These are phyloP conservation scores for Viola odorata DNA, from an alignment of 345 rosid genomes.

Conservation along the genomic window DNA sequence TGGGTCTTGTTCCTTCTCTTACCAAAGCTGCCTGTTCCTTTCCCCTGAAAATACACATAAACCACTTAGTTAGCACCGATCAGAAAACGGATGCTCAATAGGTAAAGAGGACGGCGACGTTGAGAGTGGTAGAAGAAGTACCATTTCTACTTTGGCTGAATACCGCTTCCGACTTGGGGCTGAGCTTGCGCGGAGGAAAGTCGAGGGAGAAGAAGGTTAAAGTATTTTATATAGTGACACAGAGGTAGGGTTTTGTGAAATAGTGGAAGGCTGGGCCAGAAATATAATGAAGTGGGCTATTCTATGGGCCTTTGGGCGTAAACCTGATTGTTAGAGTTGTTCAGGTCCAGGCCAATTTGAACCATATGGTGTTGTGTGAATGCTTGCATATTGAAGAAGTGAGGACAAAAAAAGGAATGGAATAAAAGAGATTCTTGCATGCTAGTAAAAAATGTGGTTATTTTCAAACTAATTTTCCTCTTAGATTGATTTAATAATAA, in stretches of 20 bases:
- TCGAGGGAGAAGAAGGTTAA: not conserved
- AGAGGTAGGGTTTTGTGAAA: not conserved
- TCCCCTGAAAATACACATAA: conserved; percentile 12
- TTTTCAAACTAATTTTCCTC: no score
- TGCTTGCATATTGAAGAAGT: no score
- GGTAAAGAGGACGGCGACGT: no score
- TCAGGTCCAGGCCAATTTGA: no score
- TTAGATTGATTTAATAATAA: no score
- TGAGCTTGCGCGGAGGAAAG: not conserved
- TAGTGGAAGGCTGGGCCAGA: not conserved
- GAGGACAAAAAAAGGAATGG: no score
- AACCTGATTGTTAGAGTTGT: no score
- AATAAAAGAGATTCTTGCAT: no score
- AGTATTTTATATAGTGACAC: not conserved
- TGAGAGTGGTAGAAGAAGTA: not conserved
- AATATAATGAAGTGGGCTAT: not conserved
- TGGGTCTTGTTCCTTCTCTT: conserved; percentile 20
- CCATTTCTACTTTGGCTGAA: conserved; percentile 22
- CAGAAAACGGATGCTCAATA: no score
- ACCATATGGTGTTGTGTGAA: no score
- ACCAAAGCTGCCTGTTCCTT: conserved; percentile 17
- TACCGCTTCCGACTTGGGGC: conserved; percentile 6
- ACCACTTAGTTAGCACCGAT: not conserved
- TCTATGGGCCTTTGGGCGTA: not conserved
- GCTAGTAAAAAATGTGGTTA: no score